Base-by-base conservation (phyloP, 2,329 filamentous ascomycete species). In the Pseudogymnoascus sp. region DNA sequence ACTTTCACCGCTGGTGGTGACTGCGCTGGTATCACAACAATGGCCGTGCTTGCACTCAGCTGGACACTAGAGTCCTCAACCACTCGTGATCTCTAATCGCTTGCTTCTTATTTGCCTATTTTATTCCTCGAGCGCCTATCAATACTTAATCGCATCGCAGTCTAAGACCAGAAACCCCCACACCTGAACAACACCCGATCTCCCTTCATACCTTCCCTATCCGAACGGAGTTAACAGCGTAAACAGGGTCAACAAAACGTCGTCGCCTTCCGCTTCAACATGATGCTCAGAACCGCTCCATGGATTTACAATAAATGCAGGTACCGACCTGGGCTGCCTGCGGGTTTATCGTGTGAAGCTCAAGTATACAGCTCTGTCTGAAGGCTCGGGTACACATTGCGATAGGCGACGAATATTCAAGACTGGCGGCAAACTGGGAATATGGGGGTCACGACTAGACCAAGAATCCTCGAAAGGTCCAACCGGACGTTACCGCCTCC, bases 151-250 rank as follows among this genome's bases (percentile, higher is more conserved):
- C 51, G 29, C 29, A 36, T 18, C n/a, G 5, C 29, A 21, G 29
- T 34, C 51, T 7, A 7, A 57, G 51, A 57, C 51, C 6, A 36
- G 51, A 57, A 57, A 18, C 29, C 26, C 51, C 51, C 51, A 57
- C 51, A 18, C 51, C 21, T 5, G 16, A 57, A 57, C 11, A 18
- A 4, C 51, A 34, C 16, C 23, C n/a, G 51, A 57, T 57, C 51
- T 14, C 51, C 47, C 51, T 34, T 34, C 51, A 54, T 57, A 34
- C 51, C 51, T 57, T 57, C 51, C 51, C 29, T 12, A 57, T 57
- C 51, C 10, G 51, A 57, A 8, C 29, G 2, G 14, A 34, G n/a
- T 14, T 11, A 34, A 21, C 14, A 8, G n/a, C 18, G 7, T 54
- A 16, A 54, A 54, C 26, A 31, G 7, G n/a, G 51, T 14, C 16